These are phyloP conservation scores for Physaria fendleri DNA, from an alignment of 345 rosid genomes.

Conservation along the genomic window DNA sequence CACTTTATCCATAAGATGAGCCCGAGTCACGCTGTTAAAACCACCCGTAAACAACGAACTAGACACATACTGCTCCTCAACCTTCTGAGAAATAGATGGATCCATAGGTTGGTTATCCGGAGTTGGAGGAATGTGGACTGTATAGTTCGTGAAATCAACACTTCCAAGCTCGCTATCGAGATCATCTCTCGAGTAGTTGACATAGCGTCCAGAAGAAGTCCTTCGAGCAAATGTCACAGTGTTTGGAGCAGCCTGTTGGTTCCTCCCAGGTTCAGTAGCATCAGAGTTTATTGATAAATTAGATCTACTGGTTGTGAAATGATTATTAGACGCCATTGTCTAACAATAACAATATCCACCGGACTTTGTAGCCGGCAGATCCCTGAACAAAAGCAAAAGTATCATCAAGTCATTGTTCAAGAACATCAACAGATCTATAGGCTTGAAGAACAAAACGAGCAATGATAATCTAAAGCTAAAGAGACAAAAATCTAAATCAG, in stretches of 20 bases:
- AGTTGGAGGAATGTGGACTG: conserved; percentile 87
- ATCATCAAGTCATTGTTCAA: conserved; percentile 5
- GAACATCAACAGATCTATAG: conserved; percentile 13
- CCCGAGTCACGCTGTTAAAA: conserved; percentile 84
- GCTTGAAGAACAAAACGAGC: not conserved
- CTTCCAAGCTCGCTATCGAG: conserved; percentile 93
- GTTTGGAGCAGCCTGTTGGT: conserved; percentile 48
- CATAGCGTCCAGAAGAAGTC: conserved; percentile 82
- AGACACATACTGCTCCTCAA: conserved; percentile 95
- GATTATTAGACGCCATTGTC: conserved; percentile 69
- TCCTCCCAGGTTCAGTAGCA: conserved; percentile 56
- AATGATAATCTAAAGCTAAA: conserved; percentile 7
- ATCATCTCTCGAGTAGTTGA: conserved; percentile 92
- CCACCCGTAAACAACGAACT: conserved; percentile 91
- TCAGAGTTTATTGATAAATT: conserved; percentile 62
- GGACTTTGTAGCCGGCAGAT: conserved; percentile 29
- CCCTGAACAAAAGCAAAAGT: conserved; percentile 36
- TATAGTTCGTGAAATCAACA: conserved; percentile 67
- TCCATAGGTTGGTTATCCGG: conserved; percentile 98
- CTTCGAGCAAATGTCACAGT: conserved; percentile 76
- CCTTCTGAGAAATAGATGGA: conserved; percentile 85
- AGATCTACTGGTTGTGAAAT: conserved; percentile 61
- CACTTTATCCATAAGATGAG: conserved; percentile 98
- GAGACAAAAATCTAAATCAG: not conserved
- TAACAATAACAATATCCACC: conserved; percentile 21